Percentiles rank a stretch among this genome's conserved stretches.
Conservation (phyloP, 2,329 filamentous ascomycete species). For the Diplocarpon rosae region DNA sequence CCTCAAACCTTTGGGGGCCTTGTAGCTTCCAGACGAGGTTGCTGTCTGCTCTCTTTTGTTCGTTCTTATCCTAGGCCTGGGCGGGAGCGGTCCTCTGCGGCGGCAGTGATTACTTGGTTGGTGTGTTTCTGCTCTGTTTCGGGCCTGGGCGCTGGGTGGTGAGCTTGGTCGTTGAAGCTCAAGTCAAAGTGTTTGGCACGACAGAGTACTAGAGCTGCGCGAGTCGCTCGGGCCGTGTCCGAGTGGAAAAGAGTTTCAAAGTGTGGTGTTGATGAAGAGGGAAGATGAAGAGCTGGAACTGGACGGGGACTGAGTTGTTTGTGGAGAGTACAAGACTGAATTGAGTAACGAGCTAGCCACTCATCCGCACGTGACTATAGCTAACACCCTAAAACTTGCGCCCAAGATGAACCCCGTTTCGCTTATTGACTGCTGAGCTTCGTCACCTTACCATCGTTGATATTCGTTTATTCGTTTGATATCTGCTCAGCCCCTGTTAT, state of each 20-base stretch:
- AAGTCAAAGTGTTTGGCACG: not conserved
- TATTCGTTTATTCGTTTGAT: too few relatives aligned
- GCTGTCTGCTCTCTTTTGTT: conserved; percentile 10
- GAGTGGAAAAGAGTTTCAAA: not conserved
- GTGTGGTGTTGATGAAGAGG: conserved; percentile 1
- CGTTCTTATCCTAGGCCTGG: not conserved
- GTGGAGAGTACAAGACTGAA: too few relatives aligned
- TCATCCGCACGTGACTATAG: too few relatives aligned
- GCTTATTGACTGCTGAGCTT: too few relatives aligned
- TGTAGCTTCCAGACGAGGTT: conserved; percentile 16
- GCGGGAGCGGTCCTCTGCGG: too few relatives aligned
- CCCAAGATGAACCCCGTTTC: too few relatives aligned
- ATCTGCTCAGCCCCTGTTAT: not conserved
- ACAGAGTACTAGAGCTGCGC: conserved; percentile 1
- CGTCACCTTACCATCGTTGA: too few relatives aligned
- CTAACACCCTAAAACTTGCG: too few relatives aligned
- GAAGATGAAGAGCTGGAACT: not conserved
- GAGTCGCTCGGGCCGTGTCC: not conserved
- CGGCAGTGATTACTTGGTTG: conserved; percentile 12
- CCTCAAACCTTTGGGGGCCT: conserved; percentile 28
- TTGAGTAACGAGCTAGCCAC: too few relatives aligned
- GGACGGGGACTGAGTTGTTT: not conserved
- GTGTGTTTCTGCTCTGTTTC: conserved; percentile 22
- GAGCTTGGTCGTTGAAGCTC: conserved; percentile 2
- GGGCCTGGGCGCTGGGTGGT: conserved; percentile 12